Evolutionary conservation across 2,329 filamentous ascomycete species (phyloP).

Genomic region (Aspergillus melleus): DNA sequence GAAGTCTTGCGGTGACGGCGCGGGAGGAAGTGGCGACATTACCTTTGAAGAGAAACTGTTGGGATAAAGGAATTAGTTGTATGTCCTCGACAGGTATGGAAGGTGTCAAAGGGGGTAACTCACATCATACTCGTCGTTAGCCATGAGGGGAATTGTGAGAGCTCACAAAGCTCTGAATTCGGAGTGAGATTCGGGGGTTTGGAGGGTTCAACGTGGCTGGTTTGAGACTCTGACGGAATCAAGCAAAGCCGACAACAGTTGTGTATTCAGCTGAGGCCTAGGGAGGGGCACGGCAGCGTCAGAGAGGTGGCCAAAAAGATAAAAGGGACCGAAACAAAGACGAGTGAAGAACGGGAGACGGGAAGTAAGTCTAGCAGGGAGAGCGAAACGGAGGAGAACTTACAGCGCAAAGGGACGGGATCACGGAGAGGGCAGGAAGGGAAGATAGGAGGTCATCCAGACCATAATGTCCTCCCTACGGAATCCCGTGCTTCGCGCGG

Average conservation of each 20-base stretch:
- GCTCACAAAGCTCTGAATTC: constrained; percentile 20
- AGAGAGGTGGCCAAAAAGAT: constrained; percentile 6
- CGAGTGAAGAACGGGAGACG: not conserved
- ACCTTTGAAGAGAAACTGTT: constrained; percentile 99
- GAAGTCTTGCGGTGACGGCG: constrained; percentile 20
- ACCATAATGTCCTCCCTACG: constrained; percentile 11
- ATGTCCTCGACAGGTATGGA: not conserved
- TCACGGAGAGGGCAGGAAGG: not conserved
- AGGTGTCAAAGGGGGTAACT: constrained; percentile 41
- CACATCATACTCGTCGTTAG: constrained; percentile 99
- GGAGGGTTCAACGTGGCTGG: constrained; percentile 20
- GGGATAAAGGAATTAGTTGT: constrained; percentile 20
- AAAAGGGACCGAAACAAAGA: not conserved
- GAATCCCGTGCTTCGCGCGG: constrained; percentile 19
- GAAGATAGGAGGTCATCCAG: constrained; percentile 26
- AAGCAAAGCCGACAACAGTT: constrained; percentile 13
- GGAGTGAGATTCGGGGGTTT: constrained; percentile 19
- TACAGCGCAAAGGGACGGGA: constrained; percentile 6
- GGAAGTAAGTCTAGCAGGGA: not conserved
- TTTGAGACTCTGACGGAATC: constrained; percentile 12
- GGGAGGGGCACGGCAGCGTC: constrained; percentile 13
- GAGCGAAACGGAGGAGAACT: constrained; percentile 4
- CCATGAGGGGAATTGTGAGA: constrained; percentile 61
- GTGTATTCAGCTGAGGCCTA: constrained; percentile 10
- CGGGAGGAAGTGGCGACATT: constrained; percentile 32